phyloP scores from a whole-genome alignment of 129 eudicot species.

The Tanacetum coccineum region DNA sequence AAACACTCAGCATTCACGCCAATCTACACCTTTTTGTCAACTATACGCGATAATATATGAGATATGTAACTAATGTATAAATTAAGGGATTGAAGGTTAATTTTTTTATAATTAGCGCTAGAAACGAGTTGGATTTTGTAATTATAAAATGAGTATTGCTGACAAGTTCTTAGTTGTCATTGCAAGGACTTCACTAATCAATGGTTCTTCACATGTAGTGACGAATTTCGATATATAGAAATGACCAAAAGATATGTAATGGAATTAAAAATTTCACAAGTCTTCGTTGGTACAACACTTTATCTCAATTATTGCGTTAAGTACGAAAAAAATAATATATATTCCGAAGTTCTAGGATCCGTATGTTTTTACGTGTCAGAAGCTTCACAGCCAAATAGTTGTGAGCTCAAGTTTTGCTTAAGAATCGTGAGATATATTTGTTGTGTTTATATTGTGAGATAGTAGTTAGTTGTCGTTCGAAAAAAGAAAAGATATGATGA shows the following conservation, averaged over 20 bases:
- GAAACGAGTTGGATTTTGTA: constrained; percentile 27
- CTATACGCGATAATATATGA: not conserved
- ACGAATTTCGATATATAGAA: constrained; percentile 14
- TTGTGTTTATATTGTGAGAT: too few relatives aligned
- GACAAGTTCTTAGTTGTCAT: constrained; percentile 26
- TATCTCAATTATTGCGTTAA: not conserved
- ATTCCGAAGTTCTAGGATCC: constrained; percentile 15
- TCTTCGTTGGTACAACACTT: not conserved
- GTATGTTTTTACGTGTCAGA: too few relatives aligned
- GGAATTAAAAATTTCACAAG: not conserved
- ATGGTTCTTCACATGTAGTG: constrained; percentile 17
- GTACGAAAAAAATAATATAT: not conserved
- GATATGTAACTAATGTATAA: not conserved
- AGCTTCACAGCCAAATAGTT: too few relatives aligned
- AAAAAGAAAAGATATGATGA: too few relatives aligned
- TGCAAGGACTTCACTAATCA: constrained; percentile 11
- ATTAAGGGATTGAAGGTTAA: not conserved
- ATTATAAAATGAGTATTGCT: constrained; percentile 12
- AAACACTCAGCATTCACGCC: too few relatives aligned
- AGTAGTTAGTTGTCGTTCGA: too few relatives aligned
- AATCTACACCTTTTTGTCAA: too few relatives aligned
- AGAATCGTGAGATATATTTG: too few relatives aligned
- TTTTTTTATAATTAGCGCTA: constrained; percentile 10
- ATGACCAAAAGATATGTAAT: not conserved
- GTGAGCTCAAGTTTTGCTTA: too few relatives aligned